Evolutionary conservation across 129 eudicot genomes (phyloP).

Genomic region (Saposhnikovia divaricata): DNA sequence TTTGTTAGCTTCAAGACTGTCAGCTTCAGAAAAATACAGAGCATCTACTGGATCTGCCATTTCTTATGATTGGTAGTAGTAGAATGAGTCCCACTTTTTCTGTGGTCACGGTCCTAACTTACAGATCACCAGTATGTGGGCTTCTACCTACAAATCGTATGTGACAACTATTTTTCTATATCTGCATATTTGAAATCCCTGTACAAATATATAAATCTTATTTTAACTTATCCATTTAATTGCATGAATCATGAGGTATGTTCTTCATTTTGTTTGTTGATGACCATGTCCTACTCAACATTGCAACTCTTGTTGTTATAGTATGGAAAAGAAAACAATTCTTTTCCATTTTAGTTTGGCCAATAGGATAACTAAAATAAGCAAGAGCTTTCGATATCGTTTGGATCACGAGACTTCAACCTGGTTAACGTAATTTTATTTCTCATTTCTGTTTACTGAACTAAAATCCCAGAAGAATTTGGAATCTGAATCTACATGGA

Average conservation of each 20-base stretch:
- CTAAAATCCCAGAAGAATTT: too few relatives aligned
- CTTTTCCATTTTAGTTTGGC: neutral
- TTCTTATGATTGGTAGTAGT: neutral
- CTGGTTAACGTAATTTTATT: too few relatives aligned
- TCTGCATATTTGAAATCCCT: neutral
- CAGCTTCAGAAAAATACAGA: neutral
- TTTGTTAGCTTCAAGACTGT: neutral
- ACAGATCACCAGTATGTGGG: neutral
- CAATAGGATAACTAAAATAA: neutral
- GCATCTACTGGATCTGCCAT: neutral
- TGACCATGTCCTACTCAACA: neutral
- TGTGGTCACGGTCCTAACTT: slow-evolving; percentile 3
- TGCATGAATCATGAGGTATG: neutral
- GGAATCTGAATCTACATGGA: neutral
- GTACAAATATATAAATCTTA: neutral
- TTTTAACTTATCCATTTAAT: neutral
- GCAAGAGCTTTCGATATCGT: too few relatives aligned
- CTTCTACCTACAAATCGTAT: neutral
- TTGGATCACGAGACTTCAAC: too few relatives aligned
- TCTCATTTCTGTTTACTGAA: too few relatives aligned
- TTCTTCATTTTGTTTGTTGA: neutral
- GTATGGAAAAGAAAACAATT: neutral
- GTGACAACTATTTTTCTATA: neutral
- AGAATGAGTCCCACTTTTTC: neutral
- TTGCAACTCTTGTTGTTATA: neutral